These are phyloP conservation scores for Mycena albidolilacea DNA, from an alignment of 768 basidiomycete genomes.

Conservation along the genomic window DNA sequence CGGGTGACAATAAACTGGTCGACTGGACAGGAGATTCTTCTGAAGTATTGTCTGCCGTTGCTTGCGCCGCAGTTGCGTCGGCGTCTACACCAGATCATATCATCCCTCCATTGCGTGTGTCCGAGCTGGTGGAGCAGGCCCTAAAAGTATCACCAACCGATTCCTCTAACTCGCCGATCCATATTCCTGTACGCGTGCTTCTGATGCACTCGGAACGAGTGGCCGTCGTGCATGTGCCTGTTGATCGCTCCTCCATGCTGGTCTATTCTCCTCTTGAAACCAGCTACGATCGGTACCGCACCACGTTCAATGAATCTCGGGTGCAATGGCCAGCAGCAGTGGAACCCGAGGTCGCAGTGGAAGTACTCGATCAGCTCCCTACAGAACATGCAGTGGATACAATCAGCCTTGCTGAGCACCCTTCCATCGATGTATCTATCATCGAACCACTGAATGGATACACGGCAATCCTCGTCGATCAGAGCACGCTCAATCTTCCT, in stretches of 20 bases:
- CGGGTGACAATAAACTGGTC: neutral
- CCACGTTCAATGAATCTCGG: too few species aligned
- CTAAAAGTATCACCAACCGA: neutral
- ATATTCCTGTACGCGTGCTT: constrained; percentile 2
- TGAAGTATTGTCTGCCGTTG: neutral
- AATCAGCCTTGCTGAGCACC: neutral
- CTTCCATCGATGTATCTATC: neutral
- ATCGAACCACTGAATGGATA: neutral
- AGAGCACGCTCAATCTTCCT: neutral
- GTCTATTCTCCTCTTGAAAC: constrained; percentile 2
- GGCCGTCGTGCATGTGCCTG: constrained; percentile 2
- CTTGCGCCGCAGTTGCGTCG: neutral
- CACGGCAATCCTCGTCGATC: neutral
- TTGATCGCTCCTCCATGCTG: neutral
- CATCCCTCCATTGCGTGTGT: neutral
- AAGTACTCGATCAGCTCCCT: neutral
- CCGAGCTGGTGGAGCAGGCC: neutral
- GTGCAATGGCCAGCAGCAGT: neutral
- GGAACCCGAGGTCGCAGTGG: neutral
- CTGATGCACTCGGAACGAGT: neutral
- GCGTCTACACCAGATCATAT: neutral
- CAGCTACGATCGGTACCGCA: neutral
- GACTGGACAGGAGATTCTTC: neutral
- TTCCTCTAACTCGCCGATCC: neutral
- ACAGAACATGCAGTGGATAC: neutral